phyloP scores from a whole-genome alignment of 2,329 filamentous ascomycete species.

The Plenodomus tracheiphilus region DNA sequence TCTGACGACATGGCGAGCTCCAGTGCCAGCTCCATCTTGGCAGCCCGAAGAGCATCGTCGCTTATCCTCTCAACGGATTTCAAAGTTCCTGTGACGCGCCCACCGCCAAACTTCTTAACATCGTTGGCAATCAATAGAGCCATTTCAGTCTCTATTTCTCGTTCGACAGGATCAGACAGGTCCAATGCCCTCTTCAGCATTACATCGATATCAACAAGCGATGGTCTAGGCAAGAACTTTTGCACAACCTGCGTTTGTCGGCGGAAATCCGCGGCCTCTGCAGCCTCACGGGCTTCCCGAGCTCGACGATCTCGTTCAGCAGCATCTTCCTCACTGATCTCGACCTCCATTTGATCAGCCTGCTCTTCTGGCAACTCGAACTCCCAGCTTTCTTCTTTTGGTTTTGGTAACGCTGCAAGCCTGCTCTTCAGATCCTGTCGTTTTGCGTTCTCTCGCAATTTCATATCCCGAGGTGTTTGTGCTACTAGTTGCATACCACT shows the following conservation, averaged over 20 bases:
- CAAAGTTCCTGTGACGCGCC: constrained; percentile 65
- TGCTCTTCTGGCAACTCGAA: constrained; percentile 87
- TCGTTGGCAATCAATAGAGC: constrained; percentile 82
- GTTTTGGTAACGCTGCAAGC: constrained; percentile 84
- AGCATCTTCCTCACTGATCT: constrained; percentile 65
- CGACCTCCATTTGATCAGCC: constrained; percentile 59
- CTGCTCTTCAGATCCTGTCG: constrained; percentile 70
- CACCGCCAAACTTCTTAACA: constrained; percentile 72
- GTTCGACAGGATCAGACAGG: constrained; percentile 65
- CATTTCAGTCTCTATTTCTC: constrained; percentile 74
- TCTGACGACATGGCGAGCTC: constrained; percentile 61
- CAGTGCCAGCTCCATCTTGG: constrained; percentile 73
- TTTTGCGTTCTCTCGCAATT: constrained; percentile 68
- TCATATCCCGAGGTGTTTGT: constrained; percentile 77
- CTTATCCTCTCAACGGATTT: constrained; percentile 65
- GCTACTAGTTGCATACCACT: constrained; percentile 66
- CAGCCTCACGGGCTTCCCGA: constrained; percentile 63
- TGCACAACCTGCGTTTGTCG: constrained; percentile 92
- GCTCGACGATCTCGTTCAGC: constrained; percentile 77
- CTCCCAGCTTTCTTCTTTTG: constrained; percentile 93
- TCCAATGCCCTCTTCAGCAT: constrained; percentile 67
- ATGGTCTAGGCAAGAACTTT: constrained; percentile 76
- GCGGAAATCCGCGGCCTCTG: constrained; percentile 71
- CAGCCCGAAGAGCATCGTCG: constrained; percentile 73
- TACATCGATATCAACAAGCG: constrained; percentile 68